These are phyloP conservation scores for Hysterium pulicare DNA, from an alignment of 2,329 filamentous ascomycete species.

Conservation along the genomic window DNA sequence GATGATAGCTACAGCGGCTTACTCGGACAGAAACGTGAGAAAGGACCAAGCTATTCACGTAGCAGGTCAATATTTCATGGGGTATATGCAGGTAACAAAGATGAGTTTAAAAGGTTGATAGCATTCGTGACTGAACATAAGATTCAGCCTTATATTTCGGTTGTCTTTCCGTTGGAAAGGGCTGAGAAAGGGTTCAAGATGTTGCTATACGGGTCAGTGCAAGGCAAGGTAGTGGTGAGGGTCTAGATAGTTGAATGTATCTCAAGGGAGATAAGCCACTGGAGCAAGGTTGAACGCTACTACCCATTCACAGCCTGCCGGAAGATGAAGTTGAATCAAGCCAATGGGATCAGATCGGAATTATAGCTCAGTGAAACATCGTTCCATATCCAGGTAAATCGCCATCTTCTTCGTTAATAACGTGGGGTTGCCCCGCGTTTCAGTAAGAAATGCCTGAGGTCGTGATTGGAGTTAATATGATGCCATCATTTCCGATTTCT, in stretches of 20 bases:
- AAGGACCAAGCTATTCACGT: slow-evolving; percentile 12
- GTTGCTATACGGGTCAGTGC: slow-evolving; percentile 13
- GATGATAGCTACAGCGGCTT: no score
- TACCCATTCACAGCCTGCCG: no score
- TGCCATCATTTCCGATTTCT: no score
- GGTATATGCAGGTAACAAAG: slow-evolving; percentile 12
- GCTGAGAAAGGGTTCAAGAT: slow-evolving; percentile 12
- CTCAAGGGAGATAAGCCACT: no score
- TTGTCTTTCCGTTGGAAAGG: slow-evolving; percentile 12
- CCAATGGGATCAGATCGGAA: no score
- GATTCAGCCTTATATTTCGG: slow-evolving; percentile 15
- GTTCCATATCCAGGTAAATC: no score
- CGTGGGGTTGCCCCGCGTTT: not conserved
- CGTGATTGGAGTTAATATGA: no score
- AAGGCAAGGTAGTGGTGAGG: slow-evolving; percentile 17
- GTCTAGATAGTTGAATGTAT: slow-evolving; percentile 7
- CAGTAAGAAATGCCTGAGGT: no score
- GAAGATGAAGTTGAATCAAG: no score
- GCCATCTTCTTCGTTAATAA: not conserved
- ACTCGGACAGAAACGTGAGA: not conserved
- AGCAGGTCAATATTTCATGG: slow-evolving; percentile 15
- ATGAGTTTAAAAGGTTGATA: slow-evolving; percentile 15
- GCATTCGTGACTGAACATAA: slow-evolving; percentile 14
- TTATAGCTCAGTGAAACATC: no score
- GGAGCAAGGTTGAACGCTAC: no score